Base-by-base conservation (phyloP, 1,139 yeast species). In the Candida glucosophila region DNA sequence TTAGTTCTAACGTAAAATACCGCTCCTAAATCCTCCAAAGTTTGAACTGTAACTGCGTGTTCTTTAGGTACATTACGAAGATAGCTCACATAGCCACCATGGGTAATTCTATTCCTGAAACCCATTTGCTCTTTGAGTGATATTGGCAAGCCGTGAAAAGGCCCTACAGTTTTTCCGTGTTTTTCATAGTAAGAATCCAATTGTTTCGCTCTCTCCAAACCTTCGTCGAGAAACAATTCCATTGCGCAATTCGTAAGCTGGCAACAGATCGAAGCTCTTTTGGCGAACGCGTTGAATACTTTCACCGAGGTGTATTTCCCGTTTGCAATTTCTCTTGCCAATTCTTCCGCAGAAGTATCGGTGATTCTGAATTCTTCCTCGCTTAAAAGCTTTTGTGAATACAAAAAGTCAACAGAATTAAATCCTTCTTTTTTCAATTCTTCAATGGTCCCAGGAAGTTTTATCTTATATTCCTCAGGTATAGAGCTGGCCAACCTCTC, bases 91-190 rank as follows among this genome's bases (percentile, higher is more conserved):
- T 70, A 77, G 11, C 78, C 70, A 24, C 75, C 82, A 41, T 73
- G 75, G 17, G 82, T 71, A 39, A 67, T 57, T 37, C 57, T 72
- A 13, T 73, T 77, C 29, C 57, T 62, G 43, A 59, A 73, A 34
- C 68, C 64, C 55, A 76, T 68, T 40, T 79, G 88, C 47, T 80
- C 92, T 43, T 80, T 80, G 32, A 81, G 55, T 2, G 90, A 78
- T 19, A 80, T 53, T n/a, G 92, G 92, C 20, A 80, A 55, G 11
- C 92, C 92, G 40, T 80, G 92, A 32, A 80, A 58, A 5, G 86
- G 85, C 23, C 93, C 92, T 29, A 74, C 50, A 0, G 77, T 54
- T 41, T 73, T 69, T 12, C 88, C 86, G 27, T 62, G 51, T 27
- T 61, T 52, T 25, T 55, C 56, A 28, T 56, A 58, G 39, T 72